Base-by-base conservation (phyloP, 768 basidiomycete species). In the Leccinum olivaceopallidum region DNA sequence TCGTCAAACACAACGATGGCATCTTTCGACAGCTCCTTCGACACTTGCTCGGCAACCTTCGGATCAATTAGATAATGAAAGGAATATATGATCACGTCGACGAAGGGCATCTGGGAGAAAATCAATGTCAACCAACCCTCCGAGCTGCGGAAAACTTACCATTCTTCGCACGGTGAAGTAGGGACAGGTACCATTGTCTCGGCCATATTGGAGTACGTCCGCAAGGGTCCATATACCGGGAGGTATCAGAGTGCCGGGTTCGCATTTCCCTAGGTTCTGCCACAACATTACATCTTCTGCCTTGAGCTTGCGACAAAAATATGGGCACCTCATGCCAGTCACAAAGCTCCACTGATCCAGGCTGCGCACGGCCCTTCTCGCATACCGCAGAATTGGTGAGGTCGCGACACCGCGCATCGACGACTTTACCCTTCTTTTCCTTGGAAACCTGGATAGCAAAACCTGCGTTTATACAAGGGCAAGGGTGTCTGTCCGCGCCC, bases 1-100 rank as follows among this genome's bases (percentile, higher is more conserved):
- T 99, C 97, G 69, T 99, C 97, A 69, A 99, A 99, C 2, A 99
- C 97, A 42, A 99, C 95, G 56, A 99, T 99, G 32, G 94, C 90
- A 72, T 99, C 97, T 69, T 98, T 98, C 8, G 91, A 92, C 77
- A 99, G 81, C 73, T 99, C 97, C 70, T 94, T 95, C 2, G 97
- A 98, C 14, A 99, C 97, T 77, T 98, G 95, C 67, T 98, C 97
- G 0, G 97, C 97, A 47, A 99, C 95, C 76, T 99, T 99, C 2
- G 97, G 97, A 77, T 99, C 97, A 32, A 99, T 84, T 32, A 99
- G 81, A 73, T 99, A 99, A 74, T 99, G 97, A 76, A 98, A 99
- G 20, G 97, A 99, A 72, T 98, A 99, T 75, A 99, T 98, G 75
- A 99, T 87, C 67, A 98, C 82, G 72, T 97, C 93, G 39, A 92